Base-by-base conservation (phyloP, 148 eudicot genomes). In the Cornus controversa region DNA sequence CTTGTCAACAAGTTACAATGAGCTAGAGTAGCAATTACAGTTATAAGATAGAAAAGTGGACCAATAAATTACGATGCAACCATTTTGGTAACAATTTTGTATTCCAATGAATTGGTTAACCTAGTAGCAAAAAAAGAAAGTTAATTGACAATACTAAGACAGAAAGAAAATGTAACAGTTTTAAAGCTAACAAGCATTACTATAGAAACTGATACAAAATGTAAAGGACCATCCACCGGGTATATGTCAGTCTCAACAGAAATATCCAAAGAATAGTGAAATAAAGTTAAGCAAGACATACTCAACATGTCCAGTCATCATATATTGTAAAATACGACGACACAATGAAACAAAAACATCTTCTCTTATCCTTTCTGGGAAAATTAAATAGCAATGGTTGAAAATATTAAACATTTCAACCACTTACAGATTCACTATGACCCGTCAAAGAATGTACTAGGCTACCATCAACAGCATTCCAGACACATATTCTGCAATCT, bases 401-500 rank as follows among this genome's bases (percentile, higher is more conserved):
- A n/a, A 68, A 24, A 62, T 10, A 27, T 15, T 28, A 9, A 45
- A 58, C 16, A 28, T 16, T 18, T 15, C 53, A 37, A 24, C 23
- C 58, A 86, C 98, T 93, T 86, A 96, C 99, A 81, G 98, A 91
- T 18, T 93, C 92, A 54, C 89, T 90, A 82, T 96, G 99, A 72
- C 99, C 99, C 24, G 98, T 96, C 89, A 96, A 84, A 82, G 93
- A 96, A 89, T 96, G 98, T 60, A 96, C 98, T 83, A 96, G 86
- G 86, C 98, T 91, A 70, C 99, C 98, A 83, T 96, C 99, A 80
- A 91, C 88, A 83, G 99, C 99, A 90, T 96, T 96, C 99, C 99
- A 96, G 37, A 96, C 99, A 70, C 99, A 96, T 69, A 96, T 96
- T 91, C 99, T 93, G 90, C 98, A 91, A 93, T 96, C 99, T 96